Evolutionary conservation across 139 green algal genomes (phyloP).

Genomic region (Haematococcus lacustris): DNA sequence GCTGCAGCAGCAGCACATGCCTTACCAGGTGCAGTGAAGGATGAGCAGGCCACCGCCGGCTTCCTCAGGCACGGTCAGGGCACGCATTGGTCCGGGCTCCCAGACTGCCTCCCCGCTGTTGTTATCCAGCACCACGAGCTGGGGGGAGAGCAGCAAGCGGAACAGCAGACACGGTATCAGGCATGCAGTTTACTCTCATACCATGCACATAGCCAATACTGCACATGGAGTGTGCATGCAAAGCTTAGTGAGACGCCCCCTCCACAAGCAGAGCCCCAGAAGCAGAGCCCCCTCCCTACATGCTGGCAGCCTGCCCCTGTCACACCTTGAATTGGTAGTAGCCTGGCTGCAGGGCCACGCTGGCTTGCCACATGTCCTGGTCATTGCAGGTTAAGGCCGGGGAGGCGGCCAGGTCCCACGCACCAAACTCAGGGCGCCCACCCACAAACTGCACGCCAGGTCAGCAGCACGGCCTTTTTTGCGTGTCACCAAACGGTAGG

Average conservation of each 20-base stretch:
- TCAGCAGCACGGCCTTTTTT: too few relatives aligned
- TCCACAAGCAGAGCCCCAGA: too few relatives aligned
- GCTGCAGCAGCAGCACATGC: too few relatives aligned
- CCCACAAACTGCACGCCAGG: conserved; percentile 7
- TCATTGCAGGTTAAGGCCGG: neutral
- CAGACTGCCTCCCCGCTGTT: neutral
- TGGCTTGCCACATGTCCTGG: neutral
- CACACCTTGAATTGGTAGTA: conserved; percentile 10
- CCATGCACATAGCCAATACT: too few relatives aligned
- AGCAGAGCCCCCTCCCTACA: too few relatives aligned
- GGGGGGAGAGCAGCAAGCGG: too few relatives aligned
- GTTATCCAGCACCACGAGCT: neutral
- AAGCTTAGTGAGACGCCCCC: too few relatives aligned
- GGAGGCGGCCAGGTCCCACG: neutral
- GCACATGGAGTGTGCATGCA: too few relatives aligned
- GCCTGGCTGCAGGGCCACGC: conserved; percentile 1
- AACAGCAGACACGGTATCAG: too few relatives aligned
- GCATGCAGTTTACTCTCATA: too few relatives aligned
- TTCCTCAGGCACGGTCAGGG: neutral
- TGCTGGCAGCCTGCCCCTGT: too few relatives aligned
- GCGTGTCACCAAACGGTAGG: too few relatives aligned
- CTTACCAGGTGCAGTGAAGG: neutral
- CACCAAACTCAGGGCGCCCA: neutral
- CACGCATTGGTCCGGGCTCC: conserved; percentile 5
- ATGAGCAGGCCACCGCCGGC: neutral